These are phyloP conservation scores for Firmiana major DNA, from an alignment of 345 rosid species.

Conservation along the genomic window DNA sequence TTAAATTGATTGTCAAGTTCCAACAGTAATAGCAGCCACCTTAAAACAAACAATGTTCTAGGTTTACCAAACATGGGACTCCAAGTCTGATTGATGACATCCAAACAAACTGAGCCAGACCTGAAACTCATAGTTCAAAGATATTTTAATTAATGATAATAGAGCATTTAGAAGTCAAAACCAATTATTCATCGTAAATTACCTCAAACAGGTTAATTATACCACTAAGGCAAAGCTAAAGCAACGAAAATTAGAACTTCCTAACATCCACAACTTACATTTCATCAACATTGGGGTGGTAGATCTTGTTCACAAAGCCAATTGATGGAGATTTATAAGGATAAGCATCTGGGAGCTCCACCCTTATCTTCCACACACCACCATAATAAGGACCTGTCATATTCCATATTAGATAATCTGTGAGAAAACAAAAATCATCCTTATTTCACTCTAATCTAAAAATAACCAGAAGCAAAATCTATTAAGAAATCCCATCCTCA, in stretches of 20 bases:
- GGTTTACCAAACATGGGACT: constrained; percentile 96
- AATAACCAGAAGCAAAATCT: constrained; percentile 10
- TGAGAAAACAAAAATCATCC: neutral
- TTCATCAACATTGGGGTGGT: constrained; percentile 99
- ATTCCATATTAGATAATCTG: constrained; percentile 17
- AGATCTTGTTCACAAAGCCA: constrained; percentile 90
- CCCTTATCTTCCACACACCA: constrained; percentile 97
- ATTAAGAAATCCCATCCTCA: neutral
- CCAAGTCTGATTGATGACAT: constrained; percentile 97
- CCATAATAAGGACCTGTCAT: constrained; percentile 83
- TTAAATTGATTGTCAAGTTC: constrained; percentile 7
- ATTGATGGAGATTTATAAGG: constrained; percentile 99
- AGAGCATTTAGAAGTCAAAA: constrained; percentile 4
- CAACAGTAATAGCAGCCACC: constrained; percentile 1
- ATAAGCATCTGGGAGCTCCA: constrained; percentile 97
- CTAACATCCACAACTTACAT: constrained; percentile 48
- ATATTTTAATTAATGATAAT: neutral
- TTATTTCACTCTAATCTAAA: neutral
- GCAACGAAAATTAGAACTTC: neutral
- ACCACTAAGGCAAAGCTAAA: constrained; percentile 9
- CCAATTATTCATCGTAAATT: neutral
- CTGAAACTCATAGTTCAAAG: constrained; percentile 39
- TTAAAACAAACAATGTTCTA: constrained; percentile 8
- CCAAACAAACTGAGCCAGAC: constrained; percentile 96
- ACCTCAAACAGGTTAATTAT: neutral